Base-by-base conservation (phyloP, 2,329 filamentous ascomycete species). In the Pyricularia grisea region DNA sequence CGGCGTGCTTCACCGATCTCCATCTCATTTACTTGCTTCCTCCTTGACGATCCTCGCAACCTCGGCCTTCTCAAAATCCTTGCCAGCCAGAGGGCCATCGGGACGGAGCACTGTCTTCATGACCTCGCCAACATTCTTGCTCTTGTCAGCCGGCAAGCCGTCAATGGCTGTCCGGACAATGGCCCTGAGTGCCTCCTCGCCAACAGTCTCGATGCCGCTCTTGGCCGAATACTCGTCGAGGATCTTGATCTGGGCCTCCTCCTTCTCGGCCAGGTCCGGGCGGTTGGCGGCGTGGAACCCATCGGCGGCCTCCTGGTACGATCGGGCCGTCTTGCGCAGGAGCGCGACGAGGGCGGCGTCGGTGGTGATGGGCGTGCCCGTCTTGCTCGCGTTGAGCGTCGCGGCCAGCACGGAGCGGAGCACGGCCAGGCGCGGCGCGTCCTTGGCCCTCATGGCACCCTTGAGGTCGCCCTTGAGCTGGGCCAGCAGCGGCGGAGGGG, bases 341-440 rank as follows among this genome's bases (percentile, higher is more conserved):
- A 94, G 81, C 9, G 83, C 80, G 31, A 93, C 85, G 69, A 94
- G 83, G 74, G 91, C 87, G 72, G 85, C 83, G 77, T 94, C 91
- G 27, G 87, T 91, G 68, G 81, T 82, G 75, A 94, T 87, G n/a
- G 92, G 91, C 58, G 81, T 82, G 58, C 84, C 76, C 17, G 90
- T 92, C 79, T 94, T 94, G 76, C 88, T 90, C 42, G 90, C 88
- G 78, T 93, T 94, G 73, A 89, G 88, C 71, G 90, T 88, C 71
- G 90, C 86, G 36, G 90, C 83, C 72, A 94, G 84, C 71, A 94
- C 80, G 60, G 84, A 78, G 73, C 92, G 90, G 66, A 94, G 84
- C 55, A 92, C 90, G 58, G 85, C 81, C 30, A 94, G 86, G 2
- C 90, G 87, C 30, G 86, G 81, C 30, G 82, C 79, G 75, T 91